Base-by-base conservation (phyloP, 805 yeast genomes). In the Saturnispora zaruensis region DNA sequence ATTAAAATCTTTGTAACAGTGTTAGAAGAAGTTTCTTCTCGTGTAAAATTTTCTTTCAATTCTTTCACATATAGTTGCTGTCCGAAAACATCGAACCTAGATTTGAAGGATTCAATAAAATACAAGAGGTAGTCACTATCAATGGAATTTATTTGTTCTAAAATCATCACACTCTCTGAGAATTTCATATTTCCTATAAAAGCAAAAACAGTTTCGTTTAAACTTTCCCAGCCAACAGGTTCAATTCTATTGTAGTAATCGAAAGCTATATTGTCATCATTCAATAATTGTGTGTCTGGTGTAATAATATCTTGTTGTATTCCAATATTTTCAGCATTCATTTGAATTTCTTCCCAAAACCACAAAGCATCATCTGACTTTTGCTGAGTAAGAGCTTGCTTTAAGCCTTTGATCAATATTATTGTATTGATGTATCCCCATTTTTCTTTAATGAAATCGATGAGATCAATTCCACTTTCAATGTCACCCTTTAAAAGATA, bases 341-440 rank as follows among this genome's bases (percentile, higher is more conserved):
- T 33, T 32, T 58, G 56, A 56, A 66, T 46, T 36, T 58, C 57
- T 13, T 49, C 45, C 66, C 66, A 63, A 66, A 77, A 68, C n/a
- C 55, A 41, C 6, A 59, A 52, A 1, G 72, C 68, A 21, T 61
- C 59, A 0, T 55, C 60, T 3, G 52, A 36, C 33, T 65, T 60
- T 11, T 60, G 57, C 0, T 65, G 46, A 4, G 48, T 45, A 8
- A 69, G 51, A 51, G 68, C 70, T 21, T 57, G 62, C 26, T 63
- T 60, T 21, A 76, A 70, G 3, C 62, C 53, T 18, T 64, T 59
- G 11, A 68, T 57, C 14, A 73, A 60, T 38, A 66, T 65, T 13
- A 53, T 30, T 2, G 74, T 68, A 49, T 67, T 67, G 3, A 74
- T 40, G 51, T 70, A 71, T 0, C 64, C 63, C 32, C 59, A 70